Evolutionary conservation across 208 protist genomes (phyloP).

Genomic region (Blastocrithidia nonstop): DNA sequence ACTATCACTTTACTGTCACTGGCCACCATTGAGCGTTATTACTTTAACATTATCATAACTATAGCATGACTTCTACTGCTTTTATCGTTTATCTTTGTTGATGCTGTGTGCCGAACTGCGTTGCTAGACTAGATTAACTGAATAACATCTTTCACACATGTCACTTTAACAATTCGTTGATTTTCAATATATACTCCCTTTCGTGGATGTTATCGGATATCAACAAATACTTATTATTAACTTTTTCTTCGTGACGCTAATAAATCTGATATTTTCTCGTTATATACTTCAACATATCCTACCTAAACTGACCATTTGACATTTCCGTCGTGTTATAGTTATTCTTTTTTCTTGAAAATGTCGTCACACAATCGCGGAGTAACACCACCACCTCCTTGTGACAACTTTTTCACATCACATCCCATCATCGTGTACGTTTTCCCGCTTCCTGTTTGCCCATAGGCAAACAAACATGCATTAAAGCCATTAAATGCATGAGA

Average conservation of each 20-base stretch:
- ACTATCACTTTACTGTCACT: slow-evolving; percentile 55
- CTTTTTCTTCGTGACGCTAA: slow-evolving; percentile 30
- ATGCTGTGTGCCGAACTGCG: slow-evolving; percentile 44
- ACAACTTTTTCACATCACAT: slow-evolving; percentile 10
- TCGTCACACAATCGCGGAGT: slow-evolving; percentile 47
- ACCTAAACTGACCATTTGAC: slow-evolving; percentile 37
- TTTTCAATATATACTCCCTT: slow-evolving; percentile 24
- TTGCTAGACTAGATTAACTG: slow-evolving; percentile 37
- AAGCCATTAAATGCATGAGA: slow-evolving; percentile 39
- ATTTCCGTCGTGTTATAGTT: slow-evolving; percentile 13
- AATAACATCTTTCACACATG: slow-evolving; percentile 28
- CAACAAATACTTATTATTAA: slow-evolving; percentile 49
- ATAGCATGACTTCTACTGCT: slow-evolving; percentile 82
- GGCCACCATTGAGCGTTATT: slow-evolving; percentile 19
- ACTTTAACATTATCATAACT: slow-evolving; percentile 33
- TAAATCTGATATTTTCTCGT: slow-evolving; percentile 70
- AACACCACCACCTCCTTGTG: slow-evolving; percentile 22
- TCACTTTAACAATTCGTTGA: slow-evolving; percentile 17
- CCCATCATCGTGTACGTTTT: slow-evolving; percentile 92
- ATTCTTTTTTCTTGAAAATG: slow-evolving; percentile 28
- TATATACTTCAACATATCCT: slow-evolving; percentile 79
- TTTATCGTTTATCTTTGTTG: slow-evolving; percentile 78
- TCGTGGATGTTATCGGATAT: slow-evolving; percentile 25
- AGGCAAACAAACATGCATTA: slow-evolving; percentile 81
- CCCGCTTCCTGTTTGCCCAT: slow-evolving; percentile 81